phyloP scores from a whole-genome alignment of 306 rosid species.

The Ormosia emarginata region DNA sequence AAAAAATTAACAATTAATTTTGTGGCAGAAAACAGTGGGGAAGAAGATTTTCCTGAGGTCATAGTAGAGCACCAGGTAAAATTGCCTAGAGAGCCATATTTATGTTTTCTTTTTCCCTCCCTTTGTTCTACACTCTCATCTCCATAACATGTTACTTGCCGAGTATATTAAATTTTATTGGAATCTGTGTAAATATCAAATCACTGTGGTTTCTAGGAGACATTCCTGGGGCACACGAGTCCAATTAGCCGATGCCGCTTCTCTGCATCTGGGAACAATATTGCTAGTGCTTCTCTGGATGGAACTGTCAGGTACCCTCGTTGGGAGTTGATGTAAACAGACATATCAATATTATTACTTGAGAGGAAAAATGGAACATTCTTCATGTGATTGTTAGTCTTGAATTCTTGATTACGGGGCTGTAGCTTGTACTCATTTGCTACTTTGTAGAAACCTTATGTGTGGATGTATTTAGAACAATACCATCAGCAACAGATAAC shows the following conservation, averaged over 20 bases:
- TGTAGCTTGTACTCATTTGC: conserved; percentile 17
- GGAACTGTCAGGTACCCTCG: conserved; percentile 86
- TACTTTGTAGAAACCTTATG: not conserved
- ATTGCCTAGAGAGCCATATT: not conserved
- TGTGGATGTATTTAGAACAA: not conserved
- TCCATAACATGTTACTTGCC: not conserved
- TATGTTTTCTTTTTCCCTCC: not conserved
- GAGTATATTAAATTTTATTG: conserved; percentile 20
- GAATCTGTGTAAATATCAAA: conserved; percentile 31
- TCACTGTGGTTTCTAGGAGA: conserved; percentile 64
- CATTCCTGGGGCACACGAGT: conserved; percentile 96
- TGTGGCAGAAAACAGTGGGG: conserved; percentile 62
- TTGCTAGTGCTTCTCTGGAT: conserved; percentile 96
- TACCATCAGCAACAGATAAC: not conserved
- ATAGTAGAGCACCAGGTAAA: conserved; percentile 86
- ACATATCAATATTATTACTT: not conserved
- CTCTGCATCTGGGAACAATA: conserved; percentile 90
- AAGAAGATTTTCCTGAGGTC: conserved; percentile 87
- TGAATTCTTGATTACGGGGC: conserved; percentile 1
- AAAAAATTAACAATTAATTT: conserved; percentile 1
- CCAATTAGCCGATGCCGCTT: conserved; percentile 88
- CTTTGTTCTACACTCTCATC: not conserved
- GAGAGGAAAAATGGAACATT: not conserved
- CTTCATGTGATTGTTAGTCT: not conserved
- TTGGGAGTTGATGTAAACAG: not conserved